Evolutionary conservation across 139 green algal species (phyloP).

Genomic region (Edaphochlamys debaryana): DNA sequence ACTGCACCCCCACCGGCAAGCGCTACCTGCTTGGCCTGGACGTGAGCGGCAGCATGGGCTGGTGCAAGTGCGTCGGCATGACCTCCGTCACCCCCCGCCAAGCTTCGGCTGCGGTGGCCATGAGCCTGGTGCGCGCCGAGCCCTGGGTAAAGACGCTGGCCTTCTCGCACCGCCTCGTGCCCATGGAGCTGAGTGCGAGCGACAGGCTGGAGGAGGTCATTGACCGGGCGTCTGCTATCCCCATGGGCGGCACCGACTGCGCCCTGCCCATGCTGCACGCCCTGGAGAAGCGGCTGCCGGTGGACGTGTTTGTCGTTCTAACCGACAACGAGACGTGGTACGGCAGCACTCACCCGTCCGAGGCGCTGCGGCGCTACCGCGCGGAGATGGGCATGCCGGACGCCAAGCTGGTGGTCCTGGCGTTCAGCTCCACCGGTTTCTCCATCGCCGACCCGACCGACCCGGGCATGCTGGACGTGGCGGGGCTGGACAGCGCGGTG

Average conservation of each 20-base stretch:
- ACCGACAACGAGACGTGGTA: conserved; percentile 49
- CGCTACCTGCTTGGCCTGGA: conserved; percentile 45
- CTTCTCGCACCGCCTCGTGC: conserved; percentile 36
- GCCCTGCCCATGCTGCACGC: conserved; percentile 43
- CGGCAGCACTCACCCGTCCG: neutral
- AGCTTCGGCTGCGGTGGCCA: conserved; percentile 34
- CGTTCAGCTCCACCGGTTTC: conserved; percentile 2
- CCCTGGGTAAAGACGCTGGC: conserved; percentile 28
- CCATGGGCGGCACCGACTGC: conserved; percentile 48
- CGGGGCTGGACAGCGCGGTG: too few species aligned
- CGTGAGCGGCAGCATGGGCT: conserved; percentile 46
- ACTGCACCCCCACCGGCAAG: conserved; percentile 39
- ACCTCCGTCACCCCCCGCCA: neutral
- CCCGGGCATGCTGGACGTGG: too few species aligned
- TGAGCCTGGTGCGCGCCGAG: conserved; percentile 35
- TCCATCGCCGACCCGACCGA: too few species aligned
- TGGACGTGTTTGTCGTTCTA: conserved; percentile 47
- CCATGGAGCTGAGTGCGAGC: neutral
- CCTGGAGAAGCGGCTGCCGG: conserved; percentile 4
- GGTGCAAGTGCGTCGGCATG: conserved; percentile 28
- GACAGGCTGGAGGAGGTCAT: conserved; percentile 22
- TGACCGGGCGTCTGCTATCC: neutral
- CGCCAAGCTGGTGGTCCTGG: conserved; percentile 45
- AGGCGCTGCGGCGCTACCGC: too few species aligned
- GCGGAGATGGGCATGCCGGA: neutral